These are phyloP conservation scores for Rhizoclosmatium hyalinum DNA, from an alignment of 371 early-diverging fungal species.

Conservation along the genomic window DNA sequence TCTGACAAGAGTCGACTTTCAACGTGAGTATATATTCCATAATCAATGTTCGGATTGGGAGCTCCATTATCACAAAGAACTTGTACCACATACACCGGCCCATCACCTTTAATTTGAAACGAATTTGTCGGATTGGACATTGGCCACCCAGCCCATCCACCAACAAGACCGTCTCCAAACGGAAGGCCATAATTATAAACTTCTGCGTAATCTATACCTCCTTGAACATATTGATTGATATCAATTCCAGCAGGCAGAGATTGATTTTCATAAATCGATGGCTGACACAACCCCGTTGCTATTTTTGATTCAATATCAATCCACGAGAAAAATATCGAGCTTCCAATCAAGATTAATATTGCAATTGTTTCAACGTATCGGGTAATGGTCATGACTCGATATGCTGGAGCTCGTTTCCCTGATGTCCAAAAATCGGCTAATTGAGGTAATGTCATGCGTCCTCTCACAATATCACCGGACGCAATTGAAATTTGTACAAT, in stretches of 20 bases:
- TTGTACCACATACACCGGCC: slow-evolving; percentile 26
- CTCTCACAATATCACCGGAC: slow-evolving; percentile 10
- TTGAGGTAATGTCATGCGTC: slow-evolving; percentile 1
- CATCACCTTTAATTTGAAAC: slow-evolving; percentile 16
- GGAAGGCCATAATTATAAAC: slow-evolving; percentile 25
- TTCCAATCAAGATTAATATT: slow-evolving; percentile 5
- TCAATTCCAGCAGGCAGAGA: slow-evolving; percentile 17
- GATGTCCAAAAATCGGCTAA: slow-evolving; percentile 11
- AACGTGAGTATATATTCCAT: not conserved
- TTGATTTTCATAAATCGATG: slow-evolving; percentile 9
- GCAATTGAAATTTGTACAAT: slow-evolving; percentile 11
- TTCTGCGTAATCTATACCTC: slow-evolving; percentile 18
- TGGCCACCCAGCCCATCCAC: slow-evolving; percentile 24
- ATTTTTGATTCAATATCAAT: slow-evolving; percentile 4
- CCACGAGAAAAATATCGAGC: slow-evolving; percentile 23
- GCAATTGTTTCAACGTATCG: not conserved
- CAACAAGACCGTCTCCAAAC: slow-evolving; percentile 4
- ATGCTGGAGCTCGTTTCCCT: slow-evolving; percentile 4
- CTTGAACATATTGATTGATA: slow-evolving; percentile 16
- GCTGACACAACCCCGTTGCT: not conserved
- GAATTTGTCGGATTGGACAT: slow-evolving; percentile 12
- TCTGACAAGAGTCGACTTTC: not conserved
- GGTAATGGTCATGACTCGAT: not conserved
- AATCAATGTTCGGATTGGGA: not conserved
- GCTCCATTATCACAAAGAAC: slow-evolving; percentile 21